Conservation (phyloP, 1,139 yeast species). For the Nakaseomyces bracarensis region DNA sequence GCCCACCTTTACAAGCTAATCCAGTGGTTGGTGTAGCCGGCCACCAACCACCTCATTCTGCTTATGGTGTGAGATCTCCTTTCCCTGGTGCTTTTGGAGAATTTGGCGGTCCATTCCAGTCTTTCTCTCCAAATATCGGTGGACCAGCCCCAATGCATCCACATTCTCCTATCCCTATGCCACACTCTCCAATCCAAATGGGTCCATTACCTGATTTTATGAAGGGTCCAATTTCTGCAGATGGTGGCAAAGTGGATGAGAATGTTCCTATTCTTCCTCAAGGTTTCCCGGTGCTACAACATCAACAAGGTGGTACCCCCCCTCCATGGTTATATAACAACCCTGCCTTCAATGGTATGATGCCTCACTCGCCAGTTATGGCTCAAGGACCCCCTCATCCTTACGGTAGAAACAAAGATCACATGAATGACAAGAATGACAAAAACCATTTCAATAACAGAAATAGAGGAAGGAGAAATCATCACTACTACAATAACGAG, state of each 20-base stretch:
- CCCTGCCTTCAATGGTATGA: constrained; percentile 29
- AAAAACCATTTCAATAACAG: constrained; percentile 14
- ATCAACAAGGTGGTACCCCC: constrained; percentile 23
- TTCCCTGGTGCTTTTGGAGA: constrained; percentile 29
- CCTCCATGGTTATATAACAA: constrained; percentile 32
- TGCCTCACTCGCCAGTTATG: constrained; percentile 13
- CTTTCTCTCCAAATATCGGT: constrained; percentile 26
- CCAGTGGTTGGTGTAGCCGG: constrained; percentile 21
- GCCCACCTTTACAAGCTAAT: constrained; percentile 29
- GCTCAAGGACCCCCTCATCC: constrained; percentile 9
- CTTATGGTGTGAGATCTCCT: constrained; percentile 28
- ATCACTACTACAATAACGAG: constrained; percentile 13
- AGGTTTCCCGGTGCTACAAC: constrained; percentile 16
- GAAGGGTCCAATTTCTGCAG: constrained; percentile 3
- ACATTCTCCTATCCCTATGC: constrained; percentile 21
- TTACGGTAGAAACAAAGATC: constrained; percentile 12
- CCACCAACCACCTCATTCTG: constrained; percentile 19
- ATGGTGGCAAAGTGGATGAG: constrained; percentile 6
- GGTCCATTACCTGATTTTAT: constrained; percentile 11
- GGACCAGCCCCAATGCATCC: constrained; percentile 20
- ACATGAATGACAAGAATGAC: constrained; percentile 14
- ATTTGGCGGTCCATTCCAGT: constrained; percentile 29
- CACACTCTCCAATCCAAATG: constrained; percentile 19
- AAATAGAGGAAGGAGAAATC: constrained; percentile 15
- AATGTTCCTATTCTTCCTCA: constrained; percentile 14